Evolutionary conservation across 768 basidiomycete species (phyloP).

Genomic region (Mycena vulgaris): DNA sequence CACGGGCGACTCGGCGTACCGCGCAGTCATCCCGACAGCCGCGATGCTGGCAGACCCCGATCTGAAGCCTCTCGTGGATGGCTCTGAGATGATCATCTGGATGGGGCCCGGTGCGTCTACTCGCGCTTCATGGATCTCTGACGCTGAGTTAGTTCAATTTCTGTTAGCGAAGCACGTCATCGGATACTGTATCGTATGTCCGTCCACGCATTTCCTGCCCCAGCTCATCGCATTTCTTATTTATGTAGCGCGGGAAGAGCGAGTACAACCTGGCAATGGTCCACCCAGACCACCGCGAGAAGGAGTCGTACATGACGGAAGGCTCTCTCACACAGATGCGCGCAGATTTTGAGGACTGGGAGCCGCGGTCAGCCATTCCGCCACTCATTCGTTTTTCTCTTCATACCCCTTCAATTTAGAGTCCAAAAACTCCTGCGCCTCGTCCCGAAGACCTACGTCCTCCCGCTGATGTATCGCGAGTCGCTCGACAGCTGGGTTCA

Average conservation of each 20-base stretch:
- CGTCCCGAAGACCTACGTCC: constrained; percentile 62
- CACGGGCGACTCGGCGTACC: constrained; percentile 77
- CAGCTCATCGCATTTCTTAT: too few species aligned
- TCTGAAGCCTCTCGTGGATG: constrained; percentile 65
- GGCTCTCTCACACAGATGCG: constrained; percentile 64
- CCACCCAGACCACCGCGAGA: constrained; percentile 56
- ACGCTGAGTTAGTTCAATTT: background rate
- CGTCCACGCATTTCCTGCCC: too few species aligned
- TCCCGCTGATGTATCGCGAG: constrained; percentile 64
- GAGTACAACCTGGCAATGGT: constrained; percentile 63
- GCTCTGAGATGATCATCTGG: constrained; percentile 70
- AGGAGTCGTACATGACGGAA: constrained; percentile 62
- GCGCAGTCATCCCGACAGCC: constrained; percentile 65
- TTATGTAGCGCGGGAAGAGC: constrained; percentile 52
- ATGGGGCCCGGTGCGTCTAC: constrained; percentile 63
- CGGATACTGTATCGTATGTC: constrained; percentile 56
- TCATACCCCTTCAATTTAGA: constrained; percentile 39
- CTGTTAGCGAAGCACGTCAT: constrained; percentile 47
- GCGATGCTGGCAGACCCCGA: constrained; percentile 66
- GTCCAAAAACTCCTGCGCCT: constrained; percentile 62
- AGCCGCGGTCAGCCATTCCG: constrained; percentile 55
- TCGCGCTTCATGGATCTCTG: background rate
- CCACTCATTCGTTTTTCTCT: background rate
- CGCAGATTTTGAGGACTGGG: constrained; percentile 63
- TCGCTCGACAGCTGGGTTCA: constrained; percentile 68